Evolutionary conservation across 139 green algal genomes (phyloP).

Genomic region (Haematococcus lacustris): DNA sequence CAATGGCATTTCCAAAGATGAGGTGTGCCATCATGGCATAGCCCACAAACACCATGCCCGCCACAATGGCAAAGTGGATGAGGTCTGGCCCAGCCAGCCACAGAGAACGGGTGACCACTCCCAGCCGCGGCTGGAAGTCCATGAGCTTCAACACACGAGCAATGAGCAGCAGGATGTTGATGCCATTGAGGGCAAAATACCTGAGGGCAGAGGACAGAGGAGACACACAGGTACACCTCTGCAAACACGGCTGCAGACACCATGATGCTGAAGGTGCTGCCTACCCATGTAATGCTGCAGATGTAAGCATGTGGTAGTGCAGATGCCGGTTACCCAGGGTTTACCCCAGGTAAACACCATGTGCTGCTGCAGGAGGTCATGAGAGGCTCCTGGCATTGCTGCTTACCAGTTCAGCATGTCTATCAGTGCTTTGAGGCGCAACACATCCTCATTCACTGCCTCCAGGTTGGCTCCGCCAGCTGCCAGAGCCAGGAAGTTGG

Average conservation of each 20-base stretch:
- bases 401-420: conserved; percentile 51
- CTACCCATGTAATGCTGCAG: too few relatives aligned
- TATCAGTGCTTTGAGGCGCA: conserved; percentile 41
- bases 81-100: conserved; percentile 62
- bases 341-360: too few relatives aligned
- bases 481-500: conserved; percentile 56
- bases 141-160: conserved; percentile 72
- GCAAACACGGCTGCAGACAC: neutral
- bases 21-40: conserved; percentile 81
- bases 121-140: conserved; percentile 84
- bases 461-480: conserved; percentile 29
- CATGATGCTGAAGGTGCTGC: too few relatives aligned
- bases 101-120: conserved; percentile 74
- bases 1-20: conserved; percentile 73
- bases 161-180: conserved; percentile 82
- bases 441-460: too few relatives aligned
- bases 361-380: too few relatives aligned
- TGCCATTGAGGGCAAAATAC: conserved; percentile 74
- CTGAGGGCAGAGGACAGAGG: conserved; percentile 6
- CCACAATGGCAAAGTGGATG: conserved; percentile 76
- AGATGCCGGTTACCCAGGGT: too few relatives aligned
- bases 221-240: neutral
- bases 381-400: too few relatives aligned
- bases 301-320: too few relatives aligned
- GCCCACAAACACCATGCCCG: conserved; percentile 72